phyloP scores from a whole-genome alignment of 1,139 yeast genomes.

The Blastobotrys apis region DNA sequence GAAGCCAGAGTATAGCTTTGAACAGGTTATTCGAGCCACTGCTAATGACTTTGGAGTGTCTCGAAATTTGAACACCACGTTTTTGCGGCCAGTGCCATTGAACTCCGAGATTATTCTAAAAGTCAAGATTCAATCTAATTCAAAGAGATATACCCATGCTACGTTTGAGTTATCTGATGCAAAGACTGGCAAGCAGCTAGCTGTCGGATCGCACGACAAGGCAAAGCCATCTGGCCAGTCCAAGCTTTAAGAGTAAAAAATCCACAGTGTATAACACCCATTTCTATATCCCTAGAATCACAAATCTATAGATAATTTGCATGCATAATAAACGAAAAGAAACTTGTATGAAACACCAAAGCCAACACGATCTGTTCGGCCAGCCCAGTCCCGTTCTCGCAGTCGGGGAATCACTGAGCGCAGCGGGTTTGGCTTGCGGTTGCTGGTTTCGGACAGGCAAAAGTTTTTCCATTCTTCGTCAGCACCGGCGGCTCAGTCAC shows the following conservation, averaged over 20 bases:
- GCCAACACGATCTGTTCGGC: too few species aligned
- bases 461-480: too few species aligned
- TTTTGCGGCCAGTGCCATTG: conserved; percentile 31
- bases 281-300: too few species aligned
- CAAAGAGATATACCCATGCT: conserved; percentile 27
- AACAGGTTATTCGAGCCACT: conserved; percentile 15
- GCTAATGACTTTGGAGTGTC: conserved; percentile 27
- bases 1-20: conserved; percentile 16
- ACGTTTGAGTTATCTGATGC: conserved; percentile 22
- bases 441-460: too few species aligned
- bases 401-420: too few species aligned
- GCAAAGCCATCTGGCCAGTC: conserved; percentile 22
- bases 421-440: too few species aligned
- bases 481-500: too few species aligned
- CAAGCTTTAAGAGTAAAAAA: not conserved
- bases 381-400: too few species aligned
- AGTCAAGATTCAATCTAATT: conserved; percentile 25
- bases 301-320: too few species aligned
- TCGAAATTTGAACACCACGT: conserved; percentile 29
- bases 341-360: too few species aligned
- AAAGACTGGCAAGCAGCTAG: conserved; percentile 22
- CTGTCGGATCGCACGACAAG: conserved; percentile 31
- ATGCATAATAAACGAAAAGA: too few species aligned
- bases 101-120: conserved; percentile 23
- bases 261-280: not conserved